phyloP scores from a whole-genome alignment of 2,329 filamentous ascomycete genomes.

The Xylaria sp. region DNA sequence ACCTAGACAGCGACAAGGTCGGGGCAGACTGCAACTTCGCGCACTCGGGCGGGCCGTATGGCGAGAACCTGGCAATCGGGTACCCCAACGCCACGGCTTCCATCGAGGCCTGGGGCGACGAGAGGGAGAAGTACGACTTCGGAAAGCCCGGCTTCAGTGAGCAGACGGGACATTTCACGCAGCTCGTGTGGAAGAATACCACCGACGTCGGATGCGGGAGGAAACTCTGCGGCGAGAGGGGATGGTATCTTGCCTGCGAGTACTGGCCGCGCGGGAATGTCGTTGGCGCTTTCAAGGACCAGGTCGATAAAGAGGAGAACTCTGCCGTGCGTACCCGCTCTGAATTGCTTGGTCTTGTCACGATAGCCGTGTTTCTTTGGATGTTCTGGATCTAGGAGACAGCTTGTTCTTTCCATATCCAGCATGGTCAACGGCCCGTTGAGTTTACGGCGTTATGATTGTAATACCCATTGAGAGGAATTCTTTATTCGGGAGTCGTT shows the following conservation, averaged over 20 bases:
- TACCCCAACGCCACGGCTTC: conserved; percentile 67
- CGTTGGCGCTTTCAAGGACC: conserved; percentile 59
- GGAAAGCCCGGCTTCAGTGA: conserved; percentile 64
- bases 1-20: conserved; percentile 53
- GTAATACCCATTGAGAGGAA: not conserved
- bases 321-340: conserved; percentile 4
- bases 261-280: conserved; percentile 76
- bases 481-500: not conserved
- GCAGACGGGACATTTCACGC: conserved; percentile 76
- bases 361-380: conserved; percentile 9
- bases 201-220: conserved; percentile 66
- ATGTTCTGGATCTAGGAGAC: not conserved
- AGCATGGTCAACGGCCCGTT: not conserved
- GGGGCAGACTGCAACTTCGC: conserved; percentile 29
- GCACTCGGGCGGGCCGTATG: conserved; percentile 71
- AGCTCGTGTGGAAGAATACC: conserved; percentile 75
- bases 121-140: conserved; percentile 69
- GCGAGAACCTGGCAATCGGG: conserved; percentile 79
- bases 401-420: not conserved
- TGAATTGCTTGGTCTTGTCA: conserved; percentile 13
- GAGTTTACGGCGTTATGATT: conserved; percentile 18
- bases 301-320: conserved; percentile 51
- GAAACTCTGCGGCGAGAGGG: conserved; percentile 53
- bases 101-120: conserved; percentile 74
- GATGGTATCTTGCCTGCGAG: conserved; percentile 75